Evolutionary conservation across 371 early-diverging fungal species (phyloP).

Genomic region (Mortierella sp.): DNA sequence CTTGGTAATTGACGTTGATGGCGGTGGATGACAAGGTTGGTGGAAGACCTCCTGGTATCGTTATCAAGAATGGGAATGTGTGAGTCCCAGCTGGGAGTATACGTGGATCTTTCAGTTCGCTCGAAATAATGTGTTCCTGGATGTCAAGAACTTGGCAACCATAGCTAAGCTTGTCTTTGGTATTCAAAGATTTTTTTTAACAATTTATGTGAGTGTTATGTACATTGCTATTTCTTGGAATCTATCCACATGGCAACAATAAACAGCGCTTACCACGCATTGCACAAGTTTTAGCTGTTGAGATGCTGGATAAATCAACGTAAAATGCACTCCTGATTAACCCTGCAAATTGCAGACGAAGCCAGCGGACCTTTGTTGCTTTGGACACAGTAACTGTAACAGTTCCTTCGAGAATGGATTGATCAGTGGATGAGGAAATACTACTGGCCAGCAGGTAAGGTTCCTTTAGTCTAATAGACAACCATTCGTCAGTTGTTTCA

Average conservation of each 20-base stretch:
- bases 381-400: constrained; percentile 9
- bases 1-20: constrained; percentile 27
- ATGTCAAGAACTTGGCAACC: constrained; percentile 5
- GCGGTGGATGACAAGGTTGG: constrained; percentile 9
- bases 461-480: constrained; percentile 1
- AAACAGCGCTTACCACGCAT: constrained; percentile 8
- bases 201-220: neutral
- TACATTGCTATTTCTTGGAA: no score
- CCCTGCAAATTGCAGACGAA: constrained; percentile 11
- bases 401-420: constrained; percentile 5
- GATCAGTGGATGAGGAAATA: neutral
- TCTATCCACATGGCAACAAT: neutral
- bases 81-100: constrained; percentile 6
- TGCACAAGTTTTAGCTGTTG: constrained; percentile 7
- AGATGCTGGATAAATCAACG: constrained; percentile 4
- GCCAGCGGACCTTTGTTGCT: constrained; percentile 14
- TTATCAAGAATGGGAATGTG: constrained; percentile 11
- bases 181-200: neutral
- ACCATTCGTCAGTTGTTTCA: neutral
- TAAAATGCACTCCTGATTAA: constrained; percentile 7
- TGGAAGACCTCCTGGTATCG: constrained; percentile 2
- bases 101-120: constrained; percentile 11
- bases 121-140: neutral
- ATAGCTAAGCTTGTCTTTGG: constrained; percentile 13
- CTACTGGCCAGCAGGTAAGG: neutral